These are phyloP conservation scores for Candida anutae DNA, from an alignment of 1,139 yeast species.

Conservation along the genomic window DNA sequence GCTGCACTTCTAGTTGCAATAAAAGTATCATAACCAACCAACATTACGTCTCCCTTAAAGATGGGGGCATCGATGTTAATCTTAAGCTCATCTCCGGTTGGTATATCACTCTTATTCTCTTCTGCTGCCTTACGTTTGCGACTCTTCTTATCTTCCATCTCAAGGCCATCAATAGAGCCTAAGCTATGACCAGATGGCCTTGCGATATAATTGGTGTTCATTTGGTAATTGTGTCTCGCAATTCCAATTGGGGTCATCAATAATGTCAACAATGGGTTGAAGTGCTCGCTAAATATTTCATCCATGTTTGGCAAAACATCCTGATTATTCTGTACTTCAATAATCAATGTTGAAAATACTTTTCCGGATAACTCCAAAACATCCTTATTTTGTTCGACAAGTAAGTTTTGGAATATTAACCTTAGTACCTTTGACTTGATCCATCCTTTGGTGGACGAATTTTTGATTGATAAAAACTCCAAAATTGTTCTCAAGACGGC, in stretches of 20 bases:
- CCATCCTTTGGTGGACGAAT: conserved; percentile 66
- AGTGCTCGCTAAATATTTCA: conserved; percentile 43
- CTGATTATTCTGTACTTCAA: conserved; percentile 26
- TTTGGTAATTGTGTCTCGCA: conserved; percentile 78
- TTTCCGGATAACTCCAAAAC: conserved; percentile 58
- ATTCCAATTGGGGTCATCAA: conserved; percentile 93
- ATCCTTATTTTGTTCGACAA: conserved; percentile 79
- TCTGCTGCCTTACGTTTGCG: conserved; percentile 29
- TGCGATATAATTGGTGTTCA: conserved; percentile 68
- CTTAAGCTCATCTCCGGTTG: conserved; percentile 41
- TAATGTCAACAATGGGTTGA: conserved; percentile 57
- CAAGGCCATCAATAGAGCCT: conserved; percentile 17
- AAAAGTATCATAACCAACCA: conserved; percentile 71
- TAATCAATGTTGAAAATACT: conserved; percentile 53
- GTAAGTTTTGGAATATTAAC: conserved; percentile 74
- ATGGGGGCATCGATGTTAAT: conserved; percentile 93
- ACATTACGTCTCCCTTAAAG: conserved; percentile 81
- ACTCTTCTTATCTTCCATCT: conserved; percentile 20
- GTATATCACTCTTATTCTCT: conserved; percentile 25
- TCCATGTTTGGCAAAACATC: conserved; percentile 33
- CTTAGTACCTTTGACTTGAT: conserved; percentile 65
- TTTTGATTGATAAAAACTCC: conserved; percentile 70
- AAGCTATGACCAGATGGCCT: conserved; percentile 70
- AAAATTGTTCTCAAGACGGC: conserved; percentile 77
- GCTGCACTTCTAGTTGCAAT: conserved; percentile 72